Base-by-base conservation (phyloP, 2,329 filamentous ascomycete genomes). In the Sarocladium oryzae region DNA sequence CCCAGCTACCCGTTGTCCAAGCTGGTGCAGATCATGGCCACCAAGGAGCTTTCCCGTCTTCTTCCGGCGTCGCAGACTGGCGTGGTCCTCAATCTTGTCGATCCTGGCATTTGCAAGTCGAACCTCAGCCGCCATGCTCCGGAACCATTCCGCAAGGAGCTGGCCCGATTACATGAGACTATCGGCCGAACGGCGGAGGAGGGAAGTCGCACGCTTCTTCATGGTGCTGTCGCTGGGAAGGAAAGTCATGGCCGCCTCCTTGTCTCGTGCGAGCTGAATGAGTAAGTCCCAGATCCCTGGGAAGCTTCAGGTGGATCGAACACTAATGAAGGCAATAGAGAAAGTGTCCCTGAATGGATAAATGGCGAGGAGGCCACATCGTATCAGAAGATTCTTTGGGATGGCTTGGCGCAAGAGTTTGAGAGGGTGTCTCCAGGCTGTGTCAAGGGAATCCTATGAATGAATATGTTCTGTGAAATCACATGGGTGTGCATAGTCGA, bases 31-130 rank as follows among this genome's bases (percentile, higher is more conserved):
- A 57, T 57, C 5, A 54, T 61, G 9, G 57, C 60, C 2, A 50
- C 56, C 6, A 59, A 60, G 15, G 52, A 67, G 5, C 56, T 69
- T 8, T 61, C 62, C 13, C 41, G 51, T 0, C 54, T 61, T 1
- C 15, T 57, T 6, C 64, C 66, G 6, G 54, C 60, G 1, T 56
- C 58, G 0, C 55, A 55, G 4, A 61, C 60, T 0, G 62, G 63
- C 1, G 63, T 69, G 20, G 54, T 68, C 30, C 41, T 68, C 21
- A 67, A 67, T 53, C 18, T 58, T 1, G 30, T 64, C 11, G 58
- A 59, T 48, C 66, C 66, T 0, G 65, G 66, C 1, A 51, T 68
- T 3, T 63, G 60, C 56, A 60, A 56, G 37, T 61, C 61, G 1
- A 55, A 53, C 1, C 59, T 62, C 3, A 48, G 51, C 20, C 50